phyloP scores from a whole-genome alignment of 257 asterid genomes.

The Datura wrightii region DNA sequence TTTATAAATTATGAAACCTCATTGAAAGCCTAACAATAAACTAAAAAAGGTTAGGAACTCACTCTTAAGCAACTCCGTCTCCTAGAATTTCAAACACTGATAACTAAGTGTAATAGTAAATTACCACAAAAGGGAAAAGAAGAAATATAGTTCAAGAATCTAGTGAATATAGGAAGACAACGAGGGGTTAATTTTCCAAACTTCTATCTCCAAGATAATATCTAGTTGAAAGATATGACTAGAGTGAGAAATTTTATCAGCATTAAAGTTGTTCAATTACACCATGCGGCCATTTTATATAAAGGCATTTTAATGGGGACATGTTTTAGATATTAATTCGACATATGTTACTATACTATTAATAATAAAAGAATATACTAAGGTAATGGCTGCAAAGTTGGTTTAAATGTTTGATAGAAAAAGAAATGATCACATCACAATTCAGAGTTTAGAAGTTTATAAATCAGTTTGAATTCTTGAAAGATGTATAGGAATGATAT shows the following conservation, averaged over 20 bases:
- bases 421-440: not conserved
- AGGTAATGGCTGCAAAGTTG: not conserved
- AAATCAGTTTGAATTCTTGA: conserved; percentile 9
- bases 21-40: too few relatives aligned
- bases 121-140: not conserved
- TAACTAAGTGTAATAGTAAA: conserved; percentile 24
- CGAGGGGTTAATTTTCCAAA: not conserved
- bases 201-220: not conserved
- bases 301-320: not conserved
- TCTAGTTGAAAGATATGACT: conserved; percentile 7
- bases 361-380: not conserved
- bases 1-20: too few relatives aligned
- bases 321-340: not conserved
- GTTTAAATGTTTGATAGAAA: conserved; percentile 22
- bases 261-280: not conserved
- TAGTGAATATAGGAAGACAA: not conserved
- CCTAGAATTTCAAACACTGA: conserved; percentile 40
- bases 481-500: not conserved
- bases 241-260: not conserved
- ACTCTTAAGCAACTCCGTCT: conserved; percentile 54
- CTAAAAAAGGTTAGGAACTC: conserved; percentile 31
- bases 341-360: not conserved
- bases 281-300: not conserved
- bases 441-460: not conserved
- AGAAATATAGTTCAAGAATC: not conserved